These are phyloP conservation scores for Chionographis japonica DNA, from an alignment of 106 monocot genomes.

Conservation along the genomic window DNA sequence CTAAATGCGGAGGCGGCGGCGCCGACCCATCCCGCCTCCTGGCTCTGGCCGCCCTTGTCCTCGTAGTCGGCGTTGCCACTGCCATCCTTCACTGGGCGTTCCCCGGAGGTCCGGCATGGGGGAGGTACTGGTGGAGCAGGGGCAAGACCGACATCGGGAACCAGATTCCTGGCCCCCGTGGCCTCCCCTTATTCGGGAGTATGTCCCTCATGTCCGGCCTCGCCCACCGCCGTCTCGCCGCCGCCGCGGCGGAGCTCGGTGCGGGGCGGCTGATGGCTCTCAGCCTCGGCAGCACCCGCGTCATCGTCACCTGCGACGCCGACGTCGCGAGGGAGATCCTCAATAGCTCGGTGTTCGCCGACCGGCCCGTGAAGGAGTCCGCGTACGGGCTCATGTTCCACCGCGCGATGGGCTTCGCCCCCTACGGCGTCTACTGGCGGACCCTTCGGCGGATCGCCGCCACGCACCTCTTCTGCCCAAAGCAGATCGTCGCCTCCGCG, in stretches of 20 bases:
- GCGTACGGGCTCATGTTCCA: slow-evolving; percentile 70
- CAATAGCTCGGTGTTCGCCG: slow-evolving; percentile 44
- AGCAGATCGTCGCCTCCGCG: slow-evolving; percentile 18
- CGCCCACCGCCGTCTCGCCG: slow-evolving; percentile 48
- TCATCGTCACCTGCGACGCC: slow-evolving; percentile 35
- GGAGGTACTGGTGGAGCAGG: no score
- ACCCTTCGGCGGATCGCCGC: slow-evolving; percentile 50
- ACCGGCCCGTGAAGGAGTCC: slow-evolving; percentile 60
- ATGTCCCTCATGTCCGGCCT: slow-evolving; percentile 55
- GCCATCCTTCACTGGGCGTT: slow-evolving; percentile 32
- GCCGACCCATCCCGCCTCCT: slow-evolving; percentile 3
- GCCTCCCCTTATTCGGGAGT: slow-evolving; percentile 61
- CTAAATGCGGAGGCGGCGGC: slow-evolving; percentile 19
- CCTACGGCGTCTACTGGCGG: slow-evolving; percentile 60
- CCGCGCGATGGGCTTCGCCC: slow-evolving; percentile 78
- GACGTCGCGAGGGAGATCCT: slow-evolving; percentile 63
- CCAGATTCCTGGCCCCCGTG: slow-evolving; percentile 38
- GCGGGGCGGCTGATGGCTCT: slow-evolving; percentile 60
- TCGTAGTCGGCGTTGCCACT: slow-evolving; percentile 11
- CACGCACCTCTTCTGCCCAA: slow-evolving; percentile 50
- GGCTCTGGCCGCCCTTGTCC: neutral
- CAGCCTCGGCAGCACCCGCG: slow-evolving; percentile 37
- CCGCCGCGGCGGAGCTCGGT: slow-evolving; percentile 3
- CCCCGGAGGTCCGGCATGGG: slow-evolving; percentile 58
- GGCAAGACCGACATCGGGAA: no score